Evolutionary conservation across 805 yeast species (phyloP), one percentile per base, ranked within the genome.

Genomic region (Wickerhamomyces xylosicus): DNA sequence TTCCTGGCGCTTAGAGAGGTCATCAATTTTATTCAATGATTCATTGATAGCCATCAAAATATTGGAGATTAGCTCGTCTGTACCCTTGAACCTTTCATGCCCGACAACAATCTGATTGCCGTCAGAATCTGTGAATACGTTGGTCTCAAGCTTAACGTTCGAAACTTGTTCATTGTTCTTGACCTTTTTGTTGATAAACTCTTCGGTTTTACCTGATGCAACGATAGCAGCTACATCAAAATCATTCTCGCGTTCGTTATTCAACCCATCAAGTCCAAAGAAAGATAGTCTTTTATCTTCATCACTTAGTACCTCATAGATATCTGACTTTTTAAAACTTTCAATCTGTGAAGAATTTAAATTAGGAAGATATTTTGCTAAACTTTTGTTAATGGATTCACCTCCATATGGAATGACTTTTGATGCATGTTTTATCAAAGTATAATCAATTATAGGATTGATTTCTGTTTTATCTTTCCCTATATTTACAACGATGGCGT

Each of bases 221-320:
- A 89, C 92, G 48, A 89, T 77, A 32, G 87, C 85, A 2, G 96
- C 95, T 36, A 90, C 87, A 57, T 90, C 95, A 31, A 86, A 69
- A 3, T 78, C 75, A 38, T 86, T 94, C 22, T 82, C 90, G 31
- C 77, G 85, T 5, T 65, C 69, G 14, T 56, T 60, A 14, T 43
- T 43, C 7, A 69, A 58, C 27, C 71, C 79, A 37, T 72, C 77
- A 41, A 69, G 54, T 17, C 81, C 78, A 48, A 77, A 79, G 52
- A 77, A 78, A 1, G 84, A 74, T 42, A 69, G 70, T 39, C 71
- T 66, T 32, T 74, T 72, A 35, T 71, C 81, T 49, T 80, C 84
- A 43, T 76, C 80, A 60, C 71, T 74, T 46, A 87, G 67, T 7
- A 85, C 82, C 63, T 90, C 97, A 55, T 66, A 90, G 36, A 90